Base-by-base conservation (phyloP, 202 grass and related monocot species). In the Alloteropsis angusta region DNA sequence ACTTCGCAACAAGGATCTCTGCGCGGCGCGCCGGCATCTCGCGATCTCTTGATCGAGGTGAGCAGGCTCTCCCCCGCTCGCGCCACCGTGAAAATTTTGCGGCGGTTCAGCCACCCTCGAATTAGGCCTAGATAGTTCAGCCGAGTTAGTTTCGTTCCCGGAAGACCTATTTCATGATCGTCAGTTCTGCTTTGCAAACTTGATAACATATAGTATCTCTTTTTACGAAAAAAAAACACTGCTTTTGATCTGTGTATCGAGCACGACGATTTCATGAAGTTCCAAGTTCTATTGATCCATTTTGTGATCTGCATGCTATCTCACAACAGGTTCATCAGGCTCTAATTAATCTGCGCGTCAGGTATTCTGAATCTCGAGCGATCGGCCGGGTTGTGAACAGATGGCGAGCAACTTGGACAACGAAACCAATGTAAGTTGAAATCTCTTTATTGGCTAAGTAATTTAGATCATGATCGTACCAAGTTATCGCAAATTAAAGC, bases 371-470 rank as follows among this genome's bases (percentile, higher is more conserved):
- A 67, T 16, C 28, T 13, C 55, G 6, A 16, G 39, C 36, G 15
- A 26, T 66, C 61, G 6, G 18, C 62, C 17, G 5, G 54, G 68
- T 57, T 19, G 17, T 14, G 39, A 49, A 38, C 71, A 65, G 71
- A 88, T 81, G 86, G 26, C 76, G 32, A 43, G 7, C 32, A 71
- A 15, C 15, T 81, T 60, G 14, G 48, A 80, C 28, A 3, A 70
- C 1, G 81, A 34, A 71, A 59, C 14, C 71, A 14, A 85, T 10
- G 82, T 85, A 85, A 85, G 77, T 57, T 54, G 76, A 81, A 58
- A 76, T 55, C 21, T 17, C 46, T 70, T 6, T 22, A 23, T 13
- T n/a, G 2, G 4, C 4, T 16, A 71, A 59, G 19, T 49, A 38
- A 60, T 49, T 71, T n/a, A 1, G 19, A 13, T 16, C 32, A 41